Conservation (phyloP, 768 basidiomycete genomes). For the Cubamyces sp. region DNA sequence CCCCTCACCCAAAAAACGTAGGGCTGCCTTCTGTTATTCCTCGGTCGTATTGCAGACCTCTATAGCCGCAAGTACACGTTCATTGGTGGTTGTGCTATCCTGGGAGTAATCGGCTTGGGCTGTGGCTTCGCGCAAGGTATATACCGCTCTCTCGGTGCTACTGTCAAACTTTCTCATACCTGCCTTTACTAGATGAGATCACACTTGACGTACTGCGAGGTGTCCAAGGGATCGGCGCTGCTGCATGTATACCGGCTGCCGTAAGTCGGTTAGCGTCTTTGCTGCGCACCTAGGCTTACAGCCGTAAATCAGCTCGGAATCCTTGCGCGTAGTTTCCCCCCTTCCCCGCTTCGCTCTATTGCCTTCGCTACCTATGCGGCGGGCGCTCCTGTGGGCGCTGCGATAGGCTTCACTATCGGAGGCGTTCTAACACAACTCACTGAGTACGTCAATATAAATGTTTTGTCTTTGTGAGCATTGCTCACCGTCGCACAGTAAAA, state of each 20-base stretch:
- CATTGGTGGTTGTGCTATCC: conserved; percentile 56
- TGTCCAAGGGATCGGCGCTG: conserved; percentile 79
- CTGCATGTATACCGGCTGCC: conserved; percentile 74
- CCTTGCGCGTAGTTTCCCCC: conserved; percentile 77
- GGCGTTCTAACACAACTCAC: conserved; percentile 68
- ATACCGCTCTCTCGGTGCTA: conserved; percentile 4
- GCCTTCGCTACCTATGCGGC: conserved; percentile 87
- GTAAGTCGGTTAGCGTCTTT: conserved; percentile 43
- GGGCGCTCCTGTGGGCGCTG: conserved; percentile 82
- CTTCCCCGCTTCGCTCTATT: conserved; percentile 63
- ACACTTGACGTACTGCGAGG: conserved; percentile 74
- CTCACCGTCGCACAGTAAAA: conserved; percentile 28
- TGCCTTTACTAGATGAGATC: conserved; percentile 51
- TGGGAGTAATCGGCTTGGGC: conserved; percentile 61
- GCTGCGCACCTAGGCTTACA: neutral
- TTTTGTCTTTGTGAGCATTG: no score
- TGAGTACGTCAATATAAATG: conserved; percentile 32
- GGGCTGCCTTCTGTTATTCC: conserved; percentile 80
- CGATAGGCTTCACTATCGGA: conserved; percentile 69
- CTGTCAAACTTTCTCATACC: neutral
- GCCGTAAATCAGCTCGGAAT: conserved; percentile 56
- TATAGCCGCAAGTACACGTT: conserved; percentile 77
- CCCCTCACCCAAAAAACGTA: conserved; percentile 30
- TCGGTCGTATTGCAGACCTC: conserved; percentile 79
- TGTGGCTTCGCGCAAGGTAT: conserved; percentile 66